These are phyloP conservation scores for Starmerella khaoyaiensis DNA, from an alignment of 805 yeast species.

Conservation along the genomic window DNA sequence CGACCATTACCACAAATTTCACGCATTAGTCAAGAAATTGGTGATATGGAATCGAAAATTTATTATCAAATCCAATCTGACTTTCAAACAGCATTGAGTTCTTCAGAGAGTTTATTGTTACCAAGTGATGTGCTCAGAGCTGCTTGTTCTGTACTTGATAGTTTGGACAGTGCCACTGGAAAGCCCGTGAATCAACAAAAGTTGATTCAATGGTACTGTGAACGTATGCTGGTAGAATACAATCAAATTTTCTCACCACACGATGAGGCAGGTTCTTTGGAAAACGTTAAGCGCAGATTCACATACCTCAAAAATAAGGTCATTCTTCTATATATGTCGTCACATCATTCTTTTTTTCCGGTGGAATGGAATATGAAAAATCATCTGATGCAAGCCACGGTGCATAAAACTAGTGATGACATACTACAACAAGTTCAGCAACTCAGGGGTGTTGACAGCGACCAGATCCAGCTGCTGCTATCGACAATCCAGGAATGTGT, in stretches of 20 bases:
- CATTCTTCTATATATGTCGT: slow-evolving; percentile 39
- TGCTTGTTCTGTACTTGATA: slow-evolving; percentile 63
- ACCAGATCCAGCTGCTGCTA: slow-evolving; percentile 51
- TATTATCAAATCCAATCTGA: slow-evolving; percentile 62
- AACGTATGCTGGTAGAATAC: slow-evolving; percentile 58
- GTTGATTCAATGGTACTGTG: slow-evolving; percentile 61
- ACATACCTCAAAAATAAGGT: slow-evolving; percentile 61
- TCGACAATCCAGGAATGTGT: slow-evolving; percentile 60
- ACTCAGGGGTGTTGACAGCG: slow-evolving; percentile 17
- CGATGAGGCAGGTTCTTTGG: slow-evolving; percentile 92
- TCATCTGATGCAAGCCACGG: slow-evolving; percentile 48
- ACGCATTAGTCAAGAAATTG: slow-evolving; percentile 44
- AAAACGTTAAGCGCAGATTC: slow-evolving; percentile 69
- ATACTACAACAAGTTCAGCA: slow-evolving; percentile 40
- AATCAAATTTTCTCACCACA: slow-evolving; percentile 56
- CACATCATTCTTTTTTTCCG: slow-evolving; percentile 48
- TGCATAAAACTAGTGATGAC: slow-evolving; percentile 57
- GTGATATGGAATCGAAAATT: slow-evolving; percentile 45
- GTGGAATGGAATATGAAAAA: slow-evolving; percentile 56
- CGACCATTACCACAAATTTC: slow-evolving; percentile 75
- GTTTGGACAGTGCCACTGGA: slow-evolving; percentile 27
- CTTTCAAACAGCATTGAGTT: slow-evolving; percentile 33
- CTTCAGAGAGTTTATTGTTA: no score
- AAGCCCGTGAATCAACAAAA: slow-evolving; percentile 46
- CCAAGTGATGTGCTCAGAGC: slow-evolving; percentile 21